These are phyloP conservation scores for Colletotrichum neosansevieriae DNA, from an alignment of 2,329 filamentous ascomycete genomes.

Conservation along the genomic window DNA sequence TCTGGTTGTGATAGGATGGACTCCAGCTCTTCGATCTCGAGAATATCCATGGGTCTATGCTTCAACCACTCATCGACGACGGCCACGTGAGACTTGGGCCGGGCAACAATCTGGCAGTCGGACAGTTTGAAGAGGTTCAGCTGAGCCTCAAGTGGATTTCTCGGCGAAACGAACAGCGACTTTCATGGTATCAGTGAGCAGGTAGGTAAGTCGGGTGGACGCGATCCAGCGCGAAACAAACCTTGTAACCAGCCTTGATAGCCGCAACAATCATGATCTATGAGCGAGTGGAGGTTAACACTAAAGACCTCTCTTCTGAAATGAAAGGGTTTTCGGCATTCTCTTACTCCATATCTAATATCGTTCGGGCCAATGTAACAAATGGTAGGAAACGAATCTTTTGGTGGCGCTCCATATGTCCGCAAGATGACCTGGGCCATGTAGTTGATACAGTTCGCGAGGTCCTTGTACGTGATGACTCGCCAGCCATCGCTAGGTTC, in stretches of 20 bases:
- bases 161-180: conserved; percentile 59
- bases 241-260: conserved; percentile 51
- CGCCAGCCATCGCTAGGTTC: conserved; percentile 56
- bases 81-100: conserved; percentile 46
- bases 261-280: conserved; percentile 51
- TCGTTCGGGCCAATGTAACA: conserved; percentile 61
- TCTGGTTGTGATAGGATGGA: conserved; percentile 51
- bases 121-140: conserved; percentile 60
- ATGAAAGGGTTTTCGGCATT: conserved; percentile 18
- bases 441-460: conserved; percentile 55
- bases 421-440: conserved; percentile 50
- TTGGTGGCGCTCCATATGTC: conserved; percentile 45
- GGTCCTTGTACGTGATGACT: conserved; percentile 51
- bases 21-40: conserved; percentile 49
- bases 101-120: conserved; percentile 54
- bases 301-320: fast-evolving
- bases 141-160: conserved; percentile 60
- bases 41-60: conserved; percentile 52
- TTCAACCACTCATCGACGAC: conserved; percentile 53
- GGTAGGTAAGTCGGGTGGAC: conserved; percentile 53
- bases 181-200: conserved; percentile 39
- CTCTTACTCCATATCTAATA: conserved; percentile 48
- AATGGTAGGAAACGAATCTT: conserved; percentile 51
- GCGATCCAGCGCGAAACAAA: neutral
- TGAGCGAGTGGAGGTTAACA: neutral